A percentile compares a stretch with the other conserved stretches of the same genome.
Evolutionary conservation across 257 asterid genomes (phyloP).

Genomic region (Knoxia roxburghii): DNA sequence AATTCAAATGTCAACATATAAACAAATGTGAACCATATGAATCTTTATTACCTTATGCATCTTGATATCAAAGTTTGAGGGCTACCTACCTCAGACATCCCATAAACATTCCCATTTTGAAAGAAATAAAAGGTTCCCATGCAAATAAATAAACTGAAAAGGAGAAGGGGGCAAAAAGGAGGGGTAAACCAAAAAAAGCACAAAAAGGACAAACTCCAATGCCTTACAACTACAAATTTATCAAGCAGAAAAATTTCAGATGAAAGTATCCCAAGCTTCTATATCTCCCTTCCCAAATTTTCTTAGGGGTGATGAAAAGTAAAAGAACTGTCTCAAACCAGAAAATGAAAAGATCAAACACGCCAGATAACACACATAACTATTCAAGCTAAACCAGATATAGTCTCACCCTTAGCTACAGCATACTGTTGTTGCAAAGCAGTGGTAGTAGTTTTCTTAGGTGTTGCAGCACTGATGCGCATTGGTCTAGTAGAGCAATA

Average conservation of each 20-base stretch:
- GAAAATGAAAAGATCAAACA: neutral
- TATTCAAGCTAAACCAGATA: neutral
- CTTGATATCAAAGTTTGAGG: neutral
- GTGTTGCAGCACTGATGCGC: slow-evolving; percentile 99
- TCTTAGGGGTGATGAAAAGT: neutral
- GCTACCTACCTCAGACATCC: neutral
- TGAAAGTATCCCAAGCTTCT: neutral
- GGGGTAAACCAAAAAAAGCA: neutral
- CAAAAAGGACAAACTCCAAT: neutral
- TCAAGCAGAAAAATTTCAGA: neutral
- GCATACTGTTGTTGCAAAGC: slow-evolving; percentile 65
- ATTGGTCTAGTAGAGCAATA: slow-evolving; percentile 97
- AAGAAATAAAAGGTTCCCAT: neutral
- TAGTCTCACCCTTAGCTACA: slow-evolving; percentile 58
- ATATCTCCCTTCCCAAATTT: neutral
- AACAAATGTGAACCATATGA: neutral
- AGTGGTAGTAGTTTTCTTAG: slow-evolving; percentile 61
- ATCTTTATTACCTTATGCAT: neutral
- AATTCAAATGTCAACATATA: neutral
- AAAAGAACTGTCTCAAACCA: neutral
- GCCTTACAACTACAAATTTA: neutral
- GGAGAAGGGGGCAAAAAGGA: too few species aligned
- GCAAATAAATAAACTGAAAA: neutral
- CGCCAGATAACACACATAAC: neutral
- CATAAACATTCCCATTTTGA: neutral